Conservation (phyloP, 805 yeast genomes). For the Vanderwaltozyma tropicalis region DNA sequence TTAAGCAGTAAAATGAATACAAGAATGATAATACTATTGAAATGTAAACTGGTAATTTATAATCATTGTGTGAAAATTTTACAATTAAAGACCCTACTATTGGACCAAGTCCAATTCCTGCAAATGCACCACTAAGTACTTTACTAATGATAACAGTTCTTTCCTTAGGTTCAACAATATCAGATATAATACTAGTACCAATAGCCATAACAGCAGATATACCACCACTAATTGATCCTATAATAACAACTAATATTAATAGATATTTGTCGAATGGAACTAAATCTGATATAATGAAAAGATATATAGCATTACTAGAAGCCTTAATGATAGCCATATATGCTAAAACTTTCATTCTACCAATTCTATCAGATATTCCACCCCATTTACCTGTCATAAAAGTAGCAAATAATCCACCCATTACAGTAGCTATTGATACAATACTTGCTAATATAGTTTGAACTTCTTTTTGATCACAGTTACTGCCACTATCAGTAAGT, state of each 20-base stretch:
- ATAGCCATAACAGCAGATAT: slow-evolving; percentile 44
- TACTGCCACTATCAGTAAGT: background rate
- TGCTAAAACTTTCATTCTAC: slow-evolving; percentile 43
- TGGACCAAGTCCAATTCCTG: slow-evolving; percentile 59
- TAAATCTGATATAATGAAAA: slow-evolving; percentile 25
- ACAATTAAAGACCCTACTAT: slow-evolving; percentile 38
- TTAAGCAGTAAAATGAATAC: slow-evolving; percentile 26
- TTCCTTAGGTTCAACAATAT: slow-evolving; percentile 52
- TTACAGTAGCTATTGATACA: slow-evolving; percentile 34
- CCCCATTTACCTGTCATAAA: slow-evolving; percentile 53
- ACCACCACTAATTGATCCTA: slow-evolving; percentile 54
- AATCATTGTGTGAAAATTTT: slow-evolving; percentile 11
- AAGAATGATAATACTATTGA: slow-evolving; percentile 26
- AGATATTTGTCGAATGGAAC: slow-evolving; percentile 30
- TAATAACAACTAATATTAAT: slow-evolving; percentile 35
- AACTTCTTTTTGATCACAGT: slow-evolving; percentile 32
- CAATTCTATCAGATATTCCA: slow-evolving; percentile 50
- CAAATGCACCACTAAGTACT: slow-evolving; percentile 45
- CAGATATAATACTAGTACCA: slow-evolving; percentile 61
- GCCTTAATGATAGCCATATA: slow-evolving; percentile 20
- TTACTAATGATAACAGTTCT: slow-evolving; percentile 51
- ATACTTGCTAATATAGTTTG: slow-evolving; percentile 39
- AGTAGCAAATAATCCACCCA: slow-evolving; percentile 37
- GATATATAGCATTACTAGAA: slow-evolving; percentile 13
- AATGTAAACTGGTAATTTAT: slow-evolving; percentile 24